Evolutionary conservation across 164 flowering plant species (phyloP), one percentile per base, ranked within the genome.

Genomic region (Kalanchoe fedtschenkoi): DNA sequence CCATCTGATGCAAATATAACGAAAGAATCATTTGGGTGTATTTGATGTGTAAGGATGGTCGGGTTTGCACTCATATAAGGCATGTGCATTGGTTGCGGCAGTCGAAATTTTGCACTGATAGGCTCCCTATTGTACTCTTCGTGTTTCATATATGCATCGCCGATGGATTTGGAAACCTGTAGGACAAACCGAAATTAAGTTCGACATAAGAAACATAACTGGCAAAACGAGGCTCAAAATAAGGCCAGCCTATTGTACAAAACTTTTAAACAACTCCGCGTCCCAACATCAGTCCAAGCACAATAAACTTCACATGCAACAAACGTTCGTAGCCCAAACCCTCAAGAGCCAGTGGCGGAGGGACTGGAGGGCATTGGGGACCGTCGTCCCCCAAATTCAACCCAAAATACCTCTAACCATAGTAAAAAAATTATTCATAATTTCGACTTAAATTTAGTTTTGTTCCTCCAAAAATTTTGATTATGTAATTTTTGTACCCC

Each of bases 1-100:
- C 96, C 96, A 81, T 89, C 96, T 29, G 96, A 89, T 60, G 96
- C 96, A 76, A 89, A 89, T 72, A 89, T 89, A 58, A 89, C 81
- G 70, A 89, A 89, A 42, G 79, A 78, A 72, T 89, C 96, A 78
- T 72, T 78, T 64, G 82, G 85, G 10, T 83, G 86, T 33, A 89
- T 76, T 47, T 71, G 66, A 63, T 71, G 84, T 55, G 77, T 64
- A 44, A 76, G n/a, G 37, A 86, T 83, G 44, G 86, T 61, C 34
- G 96, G 96, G 69, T 65, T 68, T 42, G 93, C 91, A 71, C 67
- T 61, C 77, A 89, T 44, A 38, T 83, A 65, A 33, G 96, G 93
- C 86, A 72, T 81, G 63, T 76, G 64, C 72, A 85, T 70, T 51
- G 93, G 89, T 64, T 78, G 86, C 30, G 89, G 71, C 60, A 86